Evolutionary conservation across 768 basidiomycete species (phyloP).

Genomic region (Mycena vitilis): DNA sequence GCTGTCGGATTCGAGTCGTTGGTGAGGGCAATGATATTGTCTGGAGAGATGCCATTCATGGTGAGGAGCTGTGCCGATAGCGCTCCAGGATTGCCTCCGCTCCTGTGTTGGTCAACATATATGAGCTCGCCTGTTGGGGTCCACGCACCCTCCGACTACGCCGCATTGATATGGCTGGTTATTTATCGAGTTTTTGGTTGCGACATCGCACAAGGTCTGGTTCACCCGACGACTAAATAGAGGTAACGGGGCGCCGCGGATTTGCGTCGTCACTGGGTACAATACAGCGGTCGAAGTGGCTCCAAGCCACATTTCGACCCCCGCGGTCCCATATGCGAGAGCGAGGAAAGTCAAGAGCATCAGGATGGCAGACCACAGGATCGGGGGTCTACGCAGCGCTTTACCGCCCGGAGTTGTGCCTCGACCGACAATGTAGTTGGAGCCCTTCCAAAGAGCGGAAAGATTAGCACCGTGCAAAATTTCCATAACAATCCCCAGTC

Average conservation of each 20-base stretch:
- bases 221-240: constrained; percentile 1
- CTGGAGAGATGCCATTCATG: constrained; percentile 13
- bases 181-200: too few species aligned
- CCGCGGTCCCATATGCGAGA: not conserved
- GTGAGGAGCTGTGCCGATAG: not conserved
- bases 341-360: constrained; percentile 8
- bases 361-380: constrained; percentile 5
- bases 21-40: constrained; percentile 8
- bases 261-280: not conserved
- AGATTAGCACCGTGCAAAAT: constrained; percentile 15
- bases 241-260: not conserved
- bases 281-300: not conserved
- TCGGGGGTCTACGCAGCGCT: not conserved
- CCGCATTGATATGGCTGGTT: constrained; percentile 22
- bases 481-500: constrained; percentile 11
- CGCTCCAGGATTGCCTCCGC: not conserved
- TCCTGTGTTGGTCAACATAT: not conserved
- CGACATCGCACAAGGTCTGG: constrained; percentile 5
- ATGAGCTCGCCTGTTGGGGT: not conserved
- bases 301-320: constrained; percentile 9
- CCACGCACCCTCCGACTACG: not conserved
- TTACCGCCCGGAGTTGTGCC: constrained; percentile 5
- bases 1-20: constrained; percentile 14
- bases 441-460: constrained; percentile 5
- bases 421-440: constrained; percentile 9